Base-by-base conservation (phyloP, 73 alveolate genomes). In the Blepharisma stoltei region DNA sequence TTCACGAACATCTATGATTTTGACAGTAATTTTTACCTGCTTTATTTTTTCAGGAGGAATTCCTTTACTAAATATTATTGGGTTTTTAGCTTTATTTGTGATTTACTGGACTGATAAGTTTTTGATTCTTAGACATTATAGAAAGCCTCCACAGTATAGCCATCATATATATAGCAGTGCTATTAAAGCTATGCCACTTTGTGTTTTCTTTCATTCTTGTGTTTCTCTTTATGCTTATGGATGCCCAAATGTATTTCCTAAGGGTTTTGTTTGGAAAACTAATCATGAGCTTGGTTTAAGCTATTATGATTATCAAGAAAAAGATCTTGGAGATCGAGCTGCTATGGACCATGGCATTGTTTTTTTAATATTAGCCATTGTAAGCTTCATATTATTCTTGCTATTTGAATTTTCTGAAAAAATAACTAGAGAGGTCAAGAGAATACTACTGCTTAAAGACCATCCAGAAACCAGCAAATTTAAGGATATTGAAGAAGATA, bases 161-260 rank as follows among this genome's bases (percentile, higher is more conserved):
- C 46, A 60, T 20, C 18, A 9, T 14, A 20, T 60, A 38, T 60
- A 60, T 60, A 8, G 14, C 23, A 14, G 46, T 2, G 73, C 45
- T 20, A 20, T 60, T 1, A 60, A 60, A 60, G 23, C 45, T 20
- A 14, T 60, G 23, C 73, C 73, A 2, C 14, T 60, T 60, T 14
- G 48, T 5, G 46, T 60, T 60, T 8, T 60, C 14, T 14, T 60
- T 5, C 73, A 60, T 60, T 20, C 49, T 60, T 60, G 73, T 38
- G 11, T 60, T 60, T 60, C 73, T 60, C 11, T 60, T n/a, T 60
- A 9, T 14, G 23, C 46, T 20, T 60, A 60, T 60, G 73, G 73
- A 2, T 20, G 46, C 5, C 49, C 38, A 14, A 38, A 25, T 2
- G 14, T 60, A 9, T 60, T 60, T 60, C 41, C 41, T 3, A 32